Conservation (phyloP, 202 grass and related monocot species). For the Bolboschoenoplectus hybrid region DNA sequence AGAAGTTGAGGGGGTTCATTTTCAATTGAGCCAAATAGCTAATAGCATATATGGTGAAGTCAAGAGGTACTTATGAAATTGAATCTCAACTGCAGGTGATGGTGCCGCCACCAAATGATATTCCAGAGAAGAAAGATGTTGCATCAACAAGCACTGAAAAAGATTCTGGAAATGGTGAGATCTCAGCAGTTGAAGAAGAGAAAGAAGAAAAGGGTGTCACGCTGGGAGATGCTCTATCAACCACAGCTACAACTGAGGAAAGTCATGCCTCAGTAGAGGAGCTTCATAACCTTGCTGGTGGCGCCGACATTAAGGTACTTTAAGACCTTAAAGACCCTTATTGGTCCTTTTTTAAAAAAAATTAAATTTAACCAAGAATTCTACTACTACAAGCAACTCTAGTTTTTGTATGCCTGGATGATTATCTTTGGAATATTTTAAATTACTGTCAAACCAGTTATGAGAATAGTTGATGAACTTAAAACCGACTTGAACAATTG, state of each 20-base stretch:
- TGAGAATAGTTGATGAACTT: constrained; percentile 14
- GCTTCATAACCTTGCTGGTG: constrained; percentile 95
- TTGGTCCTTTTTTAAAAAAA: background rate
- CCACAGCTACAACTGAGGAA: constrained; percentile 53
- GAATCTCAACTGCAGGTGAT: constrained; percentile 24
- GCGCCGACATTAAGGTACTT: constrained; percentile 93
- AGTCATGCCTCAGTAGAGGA: constrained; percentile 86
- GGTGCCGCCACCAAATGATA: background rate
- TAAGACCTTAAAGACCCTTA: background rate
- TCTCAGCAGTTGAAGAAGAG: constrained; percentile 51
- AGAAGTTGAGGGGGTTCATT: constrained; percentile 1
- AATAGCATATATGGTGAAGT: background rate
- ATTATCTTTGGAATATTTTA: background rate
- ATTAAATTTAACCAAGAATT: background rate
- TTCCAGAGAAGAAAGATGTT: constrained; percentile 28
- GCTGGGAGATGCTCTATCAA: constrained; percentile 83
- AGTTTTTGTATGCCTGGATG: constrained; percentile 10
- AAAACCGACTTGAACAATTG: background rate
- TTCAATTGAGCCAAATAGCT: background rate
- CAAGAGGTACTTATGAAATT: constrained; percentile 8
- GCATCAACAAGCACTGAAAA: constrained; percentile 51
- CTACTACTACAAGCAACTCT: background rate
- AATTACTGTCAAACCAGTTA: constrained; percentile 8
- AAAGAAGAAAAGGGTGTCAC: constrained; percentile 67
- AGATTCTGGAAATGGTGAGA: constrained; percentile 71